These are phyloP conservation scores for Fonsecaea pugnacius DNA, from an alignment of 2,329 filamentous ascomycete species.

Conservation along the genomic window DNA sequence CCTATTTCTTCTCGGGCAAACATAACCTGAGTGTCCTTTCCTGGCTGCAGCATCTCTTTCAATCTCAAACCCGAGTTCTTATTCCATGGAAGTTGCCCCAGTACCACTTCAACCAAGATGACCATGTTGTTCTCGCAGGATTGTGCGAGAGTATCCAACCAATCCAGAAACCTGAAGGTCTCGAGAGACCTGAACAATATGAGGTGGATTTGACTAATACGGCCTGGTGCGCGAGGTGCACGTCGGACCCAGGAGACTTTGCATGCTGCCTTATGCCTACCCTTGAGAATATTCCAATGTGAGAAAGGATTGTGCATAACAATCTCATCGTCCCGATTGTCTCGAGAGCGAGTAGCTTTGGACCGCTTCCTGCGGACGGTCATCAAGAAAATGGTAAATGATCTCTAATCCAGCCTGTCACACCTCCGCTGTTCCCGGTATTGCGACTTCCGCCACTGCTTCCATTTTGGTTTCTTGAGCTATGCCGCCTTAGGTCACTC, in stretches of 20 bases:
- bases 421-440: slow-evolving; percentile 30
- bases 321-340: background rate
- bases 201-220: too few species aligned
- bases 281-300: background rate
- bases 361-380: background rate
- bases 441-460: slow-evolving; percentile 10
- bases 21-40: background rate
- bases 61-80: background rate
- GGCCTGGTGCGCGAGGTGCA: background rate
- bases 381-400: slow-evolving; percentile 32
- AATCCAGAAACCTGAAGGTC: background rate
- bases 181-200: background rate
- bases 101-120: background rate
- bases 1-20: background rate
- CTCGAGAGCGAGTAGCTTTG: background rate
- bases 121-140: background rate
- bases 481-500: slow-evolving; percentile 18
- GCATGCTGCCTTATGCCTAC: background rate
- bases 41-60: background rate
- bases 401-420: slow-evolving; percentile 40
- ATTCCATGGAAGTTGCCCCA: background rate
- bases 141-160: background rate
- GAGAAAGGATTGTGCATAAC: background rate
- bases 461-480: slow-evolving; percentile 12
- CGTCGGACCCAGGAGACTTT: background rate